Base-by-base conservation (phyloP, 306 rosid genomes). In the Glycyrrhiza uralensis region DNA sequence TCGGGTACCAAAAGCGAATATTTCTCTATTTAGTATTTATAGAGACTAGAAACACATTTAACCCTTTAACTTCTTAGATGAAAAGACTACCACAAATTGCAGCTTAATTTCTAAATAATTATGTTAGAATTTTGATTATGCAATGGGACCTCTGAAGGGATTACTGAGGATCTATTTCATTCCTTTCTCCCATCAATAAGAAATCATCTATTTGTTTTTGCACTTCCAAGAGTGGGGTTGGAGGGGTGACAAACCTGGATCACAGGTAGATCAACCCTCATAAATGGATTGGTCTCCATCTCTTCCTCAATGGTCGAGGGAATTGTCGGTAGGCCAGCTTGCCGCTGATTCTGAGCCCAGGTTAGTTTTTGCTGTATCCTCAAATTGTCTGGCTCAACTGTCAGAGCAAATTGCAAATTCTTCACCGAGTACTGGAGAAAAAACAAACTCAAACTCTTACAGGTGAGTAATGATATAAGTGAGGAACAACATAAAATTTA, bases 251-350 rank as follows among this genome's bases (percentile, higher is more conserved):
- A 36, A 78, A 92, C 97, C 94, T 87, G 97, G 82, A 92, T 24
- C 71, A 61, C 85, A 12, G 92, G 90, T 60, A 87, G 85, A 78
- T 92, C 96, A 56, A 71, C 92, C 46, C 98, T 80, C 82, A 92
- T 84, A 75, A 92, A 92, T 7, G 96, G 96, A 65, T 92, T 82
- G 28, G 88, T 89, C 77, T 89, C 96, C 83, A 81, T 2, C 79
- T 92, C 97, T 7, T 88, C 89, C 77, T 72, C 97, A 26, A 92
- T 89, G 66, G 90, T 84, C 14, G 97, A 89, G 41, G 97, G 94
- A 85, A 92, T 61, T 0, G 94, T 86, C 2, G 96, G 90, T 18
- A 73, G 85, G 63, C 89, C 94, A 10, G 86, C 80, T 51, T 83
- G 79, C 52, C 81, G 82, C 83, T 82, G 92, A 82, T 85, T 74